These are phyloP conservation scores for Heritiera littoralis DNA, from an alignment of 345 rosid genomes.

Conservation along the genomic window DNA sequence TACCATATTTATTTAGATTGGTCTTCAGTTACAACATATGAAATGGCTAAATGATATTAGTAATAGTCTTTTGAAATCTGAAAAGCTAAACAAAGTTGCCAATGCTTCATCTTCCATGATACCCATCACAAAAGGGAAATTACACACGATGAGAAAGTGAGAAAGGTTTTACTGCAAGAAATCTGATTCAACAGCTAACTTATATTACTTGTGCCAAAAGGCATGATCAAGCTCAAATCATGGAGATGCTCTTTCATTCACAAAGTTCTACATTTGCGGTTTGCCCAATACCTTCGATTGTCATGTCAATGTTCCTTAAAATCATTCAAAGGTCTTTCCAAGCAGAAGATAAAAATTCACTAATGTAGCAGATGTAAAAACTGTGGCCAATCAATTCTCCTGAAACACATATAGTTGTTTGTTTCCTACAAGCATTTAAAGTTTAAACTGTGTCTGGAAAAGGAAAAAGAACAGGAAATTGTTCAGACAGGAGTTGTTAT, in stretches of 20 bases:
- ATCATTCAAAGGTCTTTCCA: background rate
- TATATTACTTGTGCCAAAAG: background rate
- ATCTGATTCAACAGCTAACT: background rate
- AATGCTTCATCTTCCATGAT: background rate
- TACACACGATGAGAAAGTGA: background rate
- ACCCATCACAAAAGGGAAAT: background rate
- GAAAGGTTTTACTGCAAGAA: background rate
- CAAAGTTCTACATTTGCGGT: background rate
- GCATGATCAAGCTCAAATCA: background rate
- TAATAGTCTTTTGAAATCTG: background rate
- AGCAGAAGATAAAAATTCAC: background rate
- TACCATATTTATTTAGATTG: background rate
- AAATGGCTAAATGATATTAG: background rate
- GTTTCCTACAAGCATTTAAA: background rate
- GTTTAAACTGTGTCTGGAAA: background rate
- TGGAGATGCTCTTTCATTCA: slow-evolving; percentile 1
- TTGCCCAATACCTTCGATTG: background rate
- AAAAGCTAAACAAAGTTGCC: background rate
- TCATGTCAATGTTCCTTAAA: background rate
- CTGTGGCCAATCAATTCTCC: background rate
- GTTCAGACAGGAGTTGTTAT: background rate
- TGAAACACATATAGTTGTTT: background rate
- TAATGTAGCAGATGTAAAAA: background rate
- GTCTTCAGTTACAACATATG: background rate
- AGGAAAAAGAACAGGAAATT: background rate